Evolutionary conservation across 2,329 filamentous ascomycete species (phyloP), one percentile per base, ranked within the genome.

Genomic region (Cladosporium cucumerinum): DNA sequence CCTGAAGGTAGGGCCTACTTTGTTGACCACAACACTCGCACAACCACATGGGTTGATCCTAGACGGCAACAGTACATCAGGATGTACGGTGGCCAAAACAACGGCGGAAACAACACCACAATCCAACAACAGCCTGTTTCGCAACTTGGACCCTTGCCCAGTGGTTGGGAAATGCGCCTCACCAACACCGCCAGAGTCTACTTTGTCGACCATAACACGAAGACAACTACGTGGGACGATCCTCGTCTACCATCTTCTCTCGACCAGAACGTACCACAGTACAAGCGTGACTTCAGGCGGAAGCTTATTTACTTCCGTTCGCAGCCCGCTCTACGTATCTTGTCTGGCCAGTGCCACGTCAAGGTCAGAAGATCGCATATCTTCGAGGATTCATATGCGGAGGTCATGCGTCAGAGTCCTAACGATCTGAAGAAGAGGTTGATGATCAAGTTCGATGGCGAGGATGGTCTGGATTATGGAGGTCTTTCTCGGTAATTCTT

Each of bases 251-350:
- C 95, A 26, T 98, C 94, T 2, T 98, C 95, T 0, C 83, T 99
- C 67, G 95, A 99, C 73, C 95, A 99, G 80, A 97, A 97, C 67
- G 95, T 99, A 59, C 95, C 95, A 61, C 95, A 99, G 80, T 99
- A 99, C 82, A 99, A 99, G 87, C 92, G 95, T 79, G 95, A 99
- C 78, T 99, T 99, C 85, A 85, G 95, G 74, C 87, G 95, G 75
- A 99, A 99, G 83, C 84, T 99, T 69, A 99, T 99, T 72, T 99
- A 99, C 83, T 99, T 99, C 90, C 88, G 95, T 71, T 99, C 95
- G 46, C 95, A 99, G 78, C 95, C 95, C 21, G 95, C 94, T 5
- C 88, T 99, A 80, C 90, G 95, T 67, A 99, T 98, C 72, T 85
- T 97, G 67, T 95, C 92, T 66, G 95, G 95, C 16, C 95, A 99